Base-by-base conservation (phyloP, 1,284 basidiomycete genomes). In the Melampsora larici-populina region DNA sequence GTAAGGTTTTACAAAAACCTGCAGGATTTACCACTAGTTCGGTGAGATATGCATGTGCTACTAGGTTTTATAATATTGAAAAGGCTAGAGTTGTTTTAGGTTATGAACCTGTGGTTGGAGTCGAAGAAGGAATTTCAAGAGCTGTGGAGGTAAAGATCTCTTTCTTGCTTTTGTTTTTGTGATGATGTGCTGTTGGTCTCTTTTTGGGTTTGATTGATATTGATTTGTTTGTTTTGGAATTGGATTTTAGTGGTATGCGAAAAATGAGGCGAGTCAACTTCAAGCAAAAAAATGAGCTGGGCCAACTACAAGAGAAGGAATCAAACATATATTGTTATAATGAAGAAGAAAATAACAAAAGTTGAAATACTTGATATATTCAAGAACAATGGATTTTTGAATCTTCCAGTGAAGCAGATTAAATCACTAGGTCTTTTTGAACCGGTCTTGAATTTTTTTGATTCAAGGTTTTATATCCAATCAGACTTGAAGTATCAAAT, bases 41-140 rank as follows among this genome's bases (percentile, higher is more conserved):
- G 81, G 92, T 97, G 40, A 70, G 81, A n/a, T 82, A 83, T 78
- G 83, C 84, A 63, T 86, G 84, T 21, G 86, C 86, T 80, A 84
- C 86, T 79, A 88, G 94, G 81, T 98, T 91, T 87, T 92, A 96
- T 85, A 97, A 97, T 84, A 94, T 96, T 72, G 96, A 99, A 86
- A 94, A 93, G 86, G 93, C 96, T 11, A 87, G 95, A 80, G 86
- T 94, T 76, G 88, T 97, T 79, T 87, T 99, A 51, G 94, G 93
- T 2, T 99, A 99, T 84, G 92, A 94, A 83, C 97, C 96, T 0
- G 86, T 93, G 76, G 90, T 97, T 17, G 91, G 93, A 1, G 82
- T 99, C 40, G 90, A 94, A 80, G 95, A 99, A 81, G 96, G 93
- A 29, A 88, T 97, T 78, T 88, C 89, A 84, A 87, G 87, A 80